These are phyloP conservation scores for Panicum virgatum DNA, from an alignment of 202 grass and related monocot genomes.

Conservation along the genomic window DNA sequence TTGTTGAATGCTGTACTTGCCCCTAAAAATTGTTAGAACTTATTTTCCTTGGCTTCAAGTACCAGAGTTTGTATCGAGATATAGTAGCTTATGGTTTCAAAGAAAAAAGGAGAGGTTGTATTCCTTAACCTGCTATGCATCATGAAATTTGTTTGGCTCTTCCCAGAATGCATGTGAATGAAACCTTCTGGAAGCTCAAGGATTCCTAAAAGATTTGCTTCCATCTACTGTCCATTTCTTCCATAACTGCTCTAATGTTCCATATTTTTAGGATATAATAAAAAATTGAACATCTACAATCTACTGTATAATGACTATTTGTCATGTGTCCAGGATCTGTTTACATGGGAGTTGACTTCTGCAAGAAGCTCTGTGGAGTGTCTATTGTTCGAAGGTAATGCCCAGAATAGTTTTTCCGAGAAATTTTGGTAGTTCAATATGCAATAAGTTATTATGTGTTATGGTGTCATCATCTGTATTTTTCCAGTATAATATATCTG, in stretches of 20 bases:
- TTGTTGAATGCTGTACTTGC: background rate
- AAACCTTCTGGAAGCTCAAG: constrained; percentile 18
- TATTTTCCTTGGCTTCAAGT: background rate
- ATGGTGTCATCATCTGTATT: constrained; percentile 10
- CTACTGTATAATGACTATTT: constrained; percentile 27
- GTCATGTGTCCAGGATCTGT: constrained; percentile 54
- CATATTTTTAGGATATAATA: constrained; percentile 21
- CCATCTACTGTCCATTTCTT: constrained; percentile 9
- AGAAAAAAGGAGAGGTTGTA: background rate
- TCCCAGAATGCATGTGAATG: background rate
- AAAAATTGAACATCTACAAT: constrained; percentile 4
- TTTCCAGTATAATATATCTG: background rate
- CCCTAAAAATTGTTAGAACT: background rate
- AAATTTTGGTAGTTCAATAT: background rate
- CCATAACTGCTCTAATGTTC: constrained; percentile 6
- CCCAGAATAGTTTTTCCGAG: background rate
- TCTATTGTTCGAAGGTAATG: constrained; percentile 86
- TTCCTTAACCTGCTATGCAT: background rate
- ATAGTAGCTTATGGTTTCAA: background rate
- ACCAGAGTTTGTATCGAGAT: background rate
- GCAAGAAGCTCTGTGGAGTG: constrained; percentile 97
- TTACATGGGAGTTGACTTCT: constrained; percentile 93
- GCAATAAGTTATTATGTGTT: background rate
- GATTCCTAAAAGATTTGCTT: background rate
- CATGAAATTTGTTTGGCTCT: background rate